Conservation (phyloP, 305 asterid species). For the Fraxinus latifolia region DNA sequence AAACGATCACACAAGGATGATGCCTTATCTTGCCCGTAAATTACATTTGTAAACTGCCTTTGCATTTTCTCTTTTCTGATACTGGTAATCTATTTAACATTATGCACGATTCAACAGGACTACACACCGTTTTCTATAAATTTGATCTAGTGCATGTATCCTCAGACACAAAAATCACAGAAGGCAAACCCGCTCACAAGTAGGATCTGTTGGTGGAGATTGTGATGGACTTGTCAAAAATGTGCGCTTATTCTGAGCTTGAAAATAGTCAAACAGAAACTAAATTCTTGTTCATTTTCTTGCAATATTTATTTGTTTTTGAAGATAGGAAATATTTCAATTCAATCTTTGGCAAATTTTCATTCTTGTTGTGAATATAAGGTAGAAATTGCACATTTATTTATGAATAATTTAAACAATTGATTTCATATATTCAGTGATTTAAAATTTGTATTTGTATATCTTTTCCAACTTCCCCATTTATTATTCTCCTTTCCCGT, state of each 20-base stretch:
- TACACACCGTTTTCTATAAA: conserved; percentile 20
- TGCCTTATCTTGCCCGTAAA: conserved; percentile 23
- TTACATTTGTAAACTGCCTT: not conserved
- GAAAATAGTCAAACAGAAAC: not conserved
- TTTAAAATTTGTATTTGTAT: not conserved
- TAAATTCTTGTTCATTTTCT: not conserved
- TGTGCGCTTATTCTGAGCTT: not conserved
- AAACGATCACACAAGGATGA: conserved; percentile 6
- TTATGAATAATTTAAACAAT: not conserved
- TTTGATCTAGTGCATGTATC: conserved; percentile 24
- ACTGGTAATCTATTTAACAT: not conserved
- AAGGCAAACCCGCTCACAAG: conserved; percentile 28
- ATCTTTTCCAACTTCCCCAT: not conserved
- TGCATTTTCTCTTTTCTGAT: not conserved
- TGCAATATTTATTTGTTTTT: not conserved
- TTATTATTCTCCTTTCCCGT: not conserved
- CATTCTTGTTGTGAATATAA: not conserved
- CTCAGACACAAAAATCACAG: conserved; percentile 25
- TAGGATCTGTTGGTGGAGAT: conserved; percentile 17
- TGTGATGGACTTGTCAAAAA: not conserved
- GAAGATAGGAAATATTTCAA: not conserved
- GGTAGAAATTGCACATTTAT: not conserved
- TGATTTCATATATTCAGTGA: not conserved
- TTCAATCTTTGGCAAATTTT: not conserved
- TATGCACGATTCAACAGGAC: conserved; percentile 35